phyloP scores from a whole-genome alignment of 306 rosid species.

The Sechiopsis laciniata region DNA sequence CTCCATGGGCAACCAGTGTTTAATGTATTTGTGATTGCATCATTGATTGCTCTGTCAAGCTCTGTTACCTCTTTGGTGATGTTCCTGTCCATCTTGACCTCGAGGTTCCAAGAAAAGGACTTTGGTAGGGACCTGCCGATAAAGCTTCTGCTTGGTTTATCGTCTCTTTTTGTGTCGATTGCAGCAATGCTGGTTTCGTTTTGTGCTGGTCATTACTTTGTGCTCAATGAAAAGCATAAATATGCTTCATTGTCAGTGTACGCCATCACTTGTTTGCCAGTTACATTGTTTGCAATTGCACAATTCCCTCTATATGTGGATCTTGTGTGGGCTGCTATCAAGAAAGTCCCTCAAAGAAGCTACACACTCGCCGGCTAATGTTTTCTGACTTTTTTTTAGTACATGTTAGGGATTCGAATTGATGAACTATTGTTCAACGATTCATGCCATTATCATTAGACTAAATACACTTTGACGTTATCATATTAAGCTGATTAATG shows the following conservation, averaged over 20 bases:
- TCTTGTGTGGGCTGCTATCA: slow-evolving; percentile 34
- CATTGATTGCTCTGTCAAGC: slow-evolving; percentile 40
- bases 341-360: slow-evolving; percentile 14
- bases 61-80: slow-evolving; percentile 42
- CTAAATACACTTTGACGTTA: too few relatives aligned
- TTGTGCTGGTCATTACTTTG: slow-evolving; percentile 41
- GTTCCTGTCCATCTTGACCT: slow-evolving; percentile 48
- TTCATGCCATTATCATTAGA: too few relatives aligned
- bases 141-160: slow-evolving; percentile 37
- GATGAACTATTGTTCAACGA: too few relatives aligned
- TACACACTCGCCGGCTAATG: not conserved
- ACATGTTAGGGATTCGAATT: too few relatives aligned
- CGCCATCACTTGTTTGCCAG: slow-evolving; percentile 34
- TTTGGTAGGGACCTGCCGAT: slow-evolving; percentile 32
- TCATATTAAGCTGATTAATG: too few relatives aligned
- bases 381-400: too few relatives aligned
- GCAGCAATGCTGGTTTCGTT: slow-evolving; percentile 39
- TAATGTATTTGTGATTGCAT: slow-evolving; percentile 32
- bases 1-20: slow-evolving; percentile 31
- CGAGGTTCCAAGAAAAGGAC: slow-evolving; percentile 36
- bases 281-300: slow-evolving; percentile 32
- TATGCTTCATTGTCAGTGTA: slow-evolving; percentile 29
- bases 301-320: slow-evolving; percentile 46
- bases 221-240: slow-evolving; percentile 29
- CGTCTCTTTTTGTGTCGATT: slow-evolving; percentile 45